These are phyloP conservation scores for Decorospora gaudefroyi DNA, from an alignment of 2,329 filamentous ascomycete genomes.

Conservation along the genomic window DNA sequence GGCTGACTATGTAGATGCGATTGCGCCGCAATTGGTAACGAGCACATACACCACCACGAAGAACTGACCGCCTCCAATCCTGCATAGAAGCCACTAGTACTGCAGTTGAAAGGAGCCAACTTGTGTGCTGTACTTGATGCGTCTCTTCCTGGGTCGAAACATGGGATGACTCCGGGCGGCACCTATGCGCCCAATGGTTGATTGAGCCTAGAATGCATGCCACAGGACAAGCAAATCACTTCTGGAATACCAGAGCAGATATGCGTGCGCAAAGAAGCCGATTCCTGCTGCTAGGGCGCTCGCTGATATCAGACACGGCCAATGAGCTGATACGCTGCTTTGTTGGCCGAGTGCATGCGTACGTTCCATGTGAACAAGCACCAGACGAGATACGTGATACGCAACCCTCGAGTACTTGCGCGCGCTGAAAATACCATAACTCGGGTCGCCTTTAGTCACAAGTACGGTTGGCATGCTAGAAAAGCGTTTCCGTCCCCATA, in stretches of 20 bases:
- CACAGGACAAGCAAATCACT: conserved; percentile 30
- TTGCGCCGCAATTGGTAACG: conserved; percentile 20
- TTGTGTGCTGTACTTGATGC: conserved; percentile 27
- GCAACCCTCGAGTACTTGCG: conserved; percentile 17
- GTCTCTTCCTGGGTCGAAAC: conserved; percentile 38
- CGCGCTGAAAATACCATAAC: conserved; percentile 11
- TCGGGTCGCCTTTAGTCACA: conserved; percentile 21
- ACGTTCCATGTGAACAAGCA: conserved; percentile 28
- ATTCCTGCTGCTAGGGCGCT: conserved; percentile 32
- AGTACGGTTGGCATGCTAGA: conserved; percentile 25
- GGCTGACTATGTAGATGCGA: conserved; percentile 18
- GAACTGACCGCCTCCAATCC: conserved; percentile 18
- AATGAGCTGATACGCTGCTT: conserved; percentile 33
- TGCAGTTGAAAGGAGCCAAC: conserved; percentile 19
- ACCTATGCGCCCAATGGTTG: conserved; percentile 40
- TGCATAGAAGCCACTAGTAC: conserved; percentile 24
- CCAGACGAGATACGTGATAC: conserved; percentile 24
- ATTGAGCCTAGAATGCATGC: conserved; percentile 32
- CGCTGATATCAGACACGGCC: conserved; percentile 28
- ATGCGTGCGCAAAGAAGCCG: conserved; percentile 24
- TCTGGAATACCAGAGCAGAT: conserved; percentile 20
- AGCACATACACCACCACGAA: conserved; percentile 15
- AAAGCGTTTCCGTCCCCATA: conserved; percentile 18
- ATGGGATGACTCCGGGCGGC: conserved; percentile 36
- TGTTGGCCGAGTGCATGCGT: conserved; percentile 32